Base-by-base conservation (phyloP, 108 stramenopile species). In the Asterionellopsis glacialis region DNA sequence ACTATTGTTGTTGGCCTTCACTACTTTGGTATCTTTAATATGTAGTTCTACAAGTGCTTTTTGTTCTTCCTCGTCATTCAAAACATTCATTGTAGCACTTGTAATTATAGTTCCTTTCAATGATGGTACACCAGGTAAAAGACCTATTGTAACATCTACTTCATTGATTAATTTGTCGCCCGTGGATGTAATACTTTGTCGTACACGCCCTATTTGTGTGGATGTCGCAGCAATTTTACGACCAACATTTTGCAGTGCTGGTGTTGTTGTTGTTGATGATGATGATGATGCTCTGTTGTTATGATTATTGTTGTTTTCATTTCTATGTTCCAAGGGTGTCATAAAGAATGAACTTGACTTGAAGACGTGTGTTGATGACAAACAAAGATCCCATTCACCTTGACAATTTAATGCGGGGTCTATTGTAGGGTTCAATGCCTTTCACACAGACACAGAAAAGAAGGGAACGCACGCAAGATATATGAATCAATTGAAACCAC, bases 301-400 rank as follows among this genome's bases (percentile, higher is more conserved):
- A n/a, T n/a, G n/a, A n/a, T n/a, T n/a, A 24, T 76, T 72, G 61
- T 86, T 82, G 16, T 82, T 72, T 45, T 87, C 85, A 18, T 80
- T 80, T 50, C 79, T 49, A 33, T 77, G 72, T 0, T 77, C 64
- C 15, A 87, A 73, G 41, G 88, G 71, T 22, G 87, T 61, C 50
- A 81, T 77, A 44, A 92, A 92, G 69, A 92, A 92, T 1, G 90
- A 87, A 68, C 80, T 82, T 3, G 80, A 82, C 3, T 85, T 81
- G 69, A 92, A 92, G 28, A 86, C 75, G 67, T 92, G 90, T 1
- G 90, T 92, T n/a, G 72, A 80, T 41, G 76, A 72, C 51, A 82
- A 73, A 39, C 79, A 77, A 27, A 92, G 72, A 59, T 88, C 87
- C 90, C 90, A 92, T 51, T 88, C 90, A 16, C 90, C 90, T 55